Conservation (phyloP, 2,329 filamentous ascomycete genomes). For the Fusarium secorum region DNA sequence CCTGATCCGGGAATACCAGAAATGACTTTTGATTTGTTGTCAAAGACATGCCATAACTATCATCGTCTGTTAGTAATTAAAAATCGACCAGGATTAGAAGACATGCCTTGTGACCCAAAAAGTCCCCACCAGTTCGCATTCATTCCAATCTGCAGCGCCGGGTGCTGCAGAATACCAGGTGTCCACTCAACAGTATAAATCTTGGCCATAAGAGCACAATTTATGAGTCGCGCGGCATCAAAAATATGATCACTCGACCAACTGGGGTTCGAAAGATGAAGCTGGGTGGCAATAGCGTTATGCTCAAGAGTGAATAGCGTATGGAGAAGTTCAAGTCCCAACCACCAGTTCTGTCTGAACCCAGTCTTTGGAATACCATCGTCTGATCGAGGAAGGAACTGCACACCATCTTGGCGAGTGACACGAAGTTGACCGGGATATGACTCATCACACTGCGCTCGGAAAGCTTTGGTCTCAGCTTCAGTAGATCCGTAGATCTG, state of each 20-base stretch:
- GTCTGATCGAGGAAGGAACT: constrained; percentile 6
- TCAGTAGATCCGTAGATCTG: constrained; percentile 27
- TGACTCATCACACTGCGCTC: not conserved
- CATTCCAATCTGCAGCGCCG: constrained; percentile 19
- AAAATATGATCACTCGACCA: constrained; percentile 20
- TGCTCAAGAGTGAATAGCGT: constrained; percentile 21
- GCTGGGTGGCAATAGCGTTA: constrained; percentile 17
- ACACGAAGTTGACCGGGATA: constrained; percentile 5
- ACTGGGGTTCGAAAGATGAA: constrained; percentile 11
- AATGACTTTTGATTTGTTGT: constrained; percentile 23
- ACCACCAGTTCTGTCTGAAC: constrained; percentile 24
- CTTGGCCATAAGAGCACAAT: constrained; percentile 25
- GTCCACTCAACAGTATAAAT: constrained; percentile 30
- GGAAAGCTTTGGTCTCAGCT: not conserved
- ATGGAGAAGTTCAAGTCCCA: constrained; percentile 20
- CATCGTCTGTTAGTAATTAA: rapidly evolving
- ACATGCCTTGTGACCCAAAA: constrained; percentile 12
- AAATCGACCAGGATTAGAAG: rapidly evolving
- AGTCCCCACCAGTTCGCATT: constrained; percentile 25
- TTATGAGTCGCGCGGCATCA: constrained; percentile 3
- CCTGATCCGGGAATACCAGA: constrained; percentile 21
- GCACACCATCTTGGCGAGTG: not conserved
- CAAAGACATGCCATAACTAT: constrained; percentile 15
- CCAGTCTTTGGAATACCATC: constrained; percentile 22
- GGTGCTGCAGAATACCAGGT: constrained; percentile 18